These are phyloP conservation scores for Perilla frutescens DNA, from an alignment of 257 asterid species.

Conservation along the genomic window DNA sequence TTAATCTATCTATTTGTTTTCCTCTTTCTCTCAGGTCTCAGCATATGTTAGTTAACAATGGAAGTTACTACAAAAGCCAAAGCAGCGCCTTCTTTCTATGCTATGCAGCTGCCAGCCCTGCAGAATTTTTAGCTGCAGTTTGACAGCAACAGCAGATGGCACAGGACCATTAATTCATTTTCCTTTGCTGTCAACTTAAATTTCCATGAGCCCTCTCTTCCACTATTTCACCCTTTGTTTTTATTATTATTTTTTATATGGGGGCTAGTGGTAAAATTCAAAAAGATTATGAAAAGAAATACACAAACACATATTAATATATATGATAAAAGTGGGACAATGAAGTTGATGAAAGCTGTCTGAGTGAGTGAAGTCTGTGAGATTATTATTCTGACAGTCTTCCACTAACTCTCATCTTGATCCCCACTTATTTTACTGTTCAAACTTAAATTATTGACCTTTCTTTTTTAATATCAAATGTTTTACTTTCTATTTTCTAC, in stretches of 20 bases:
- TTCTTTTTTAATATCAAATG: neutral
- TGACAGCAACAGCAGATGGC: conserved; percentile 55
- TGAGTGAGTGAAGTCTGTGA: conserved; percentile 22
- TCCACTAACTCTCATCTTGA: conserved; percentile 52
- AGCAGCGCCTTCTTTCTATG: conserved; percentile 53
- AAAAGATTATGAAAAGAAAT: neutral
- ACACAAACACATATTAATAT: neutral
- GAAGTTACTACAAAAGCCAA: conserved; percentile 54
- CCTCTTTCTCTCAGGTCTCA: conserved; percentile 23
- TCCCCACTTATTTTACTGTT: conserved; percentile 40
- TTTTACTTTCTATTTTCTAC: neutral
- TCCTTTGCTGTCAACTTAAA: conserved; percentile 37
- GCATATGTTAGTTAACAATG: conserved; percentile 41
- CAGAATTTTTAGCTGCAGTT: conserved; percentile 52
- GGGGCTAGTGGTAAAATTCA: conserved; percentile 1
- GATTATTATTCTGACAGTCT: conserved; percentile 43
- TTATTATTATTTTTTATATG: neutral
- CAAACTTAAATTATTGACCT: conserved; percentile 28
- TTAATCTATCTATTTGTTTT: neutral
- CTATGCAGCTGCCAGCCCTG: conserved; percentile 49
- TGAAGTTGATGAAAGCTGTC: conserved; percentile 37
- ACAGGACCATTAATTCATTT: conserved; percentile 49
- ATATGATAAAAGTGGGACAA: conserved; percentile 26
- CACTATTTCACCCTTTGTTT: conserved; percentile 28
- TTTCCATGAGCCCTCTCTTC: neutral